Evolutionary conservation across 331 rosid genomes (phyloP).

Genomic region (Stylosanthes scabra): DNA sequence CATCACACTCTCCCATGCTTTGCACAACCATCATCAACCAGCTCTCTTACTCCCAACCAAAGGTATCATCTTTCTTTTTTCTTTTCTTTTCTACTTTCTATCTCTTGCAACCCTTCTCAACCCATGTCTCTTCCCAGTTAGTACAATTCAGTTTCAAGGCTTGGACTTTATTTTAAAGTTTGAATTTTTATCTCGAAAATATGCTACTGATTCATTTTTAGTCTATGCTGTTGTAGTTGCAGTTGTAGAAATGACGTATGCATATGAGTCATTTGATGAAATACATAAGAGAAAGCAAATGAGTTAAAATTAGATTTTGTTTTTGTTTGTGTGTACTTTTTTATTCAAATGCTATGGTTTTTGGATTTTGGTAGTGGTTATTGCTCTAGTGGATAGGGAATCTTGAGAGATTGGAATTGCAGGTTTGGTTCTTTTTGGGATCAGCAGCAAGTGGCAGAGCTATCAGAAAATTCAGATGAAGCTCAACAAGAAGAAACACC

Average conservation of each 20-base stretch:
- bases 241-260: conserved; percentile 13
- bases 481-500: conserved; percentile 46
- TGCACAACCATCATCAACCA: conserved; percentile 63
- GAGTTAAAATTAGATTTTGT: conserved; percentile 35
- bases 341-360: conserved; percentile 22
- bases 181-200: conserved; percentile 20
- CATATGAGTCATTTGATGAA: conserved; percentile 29
- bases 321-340: conserved; percentile 1
- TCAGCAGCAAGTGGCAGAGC: conserved; percentile 44
- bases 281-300: conserved; percentile 37
- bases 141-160: conserved; percentile 32
- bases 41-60: conserved; percentile 40
- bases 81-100: conserved; percentile 18
- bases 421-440: conserved; percentile 51
- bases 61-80: conserved; percentile 46
- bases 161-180: conserved; percentile 17
- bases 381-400: conserved; percentile 49
- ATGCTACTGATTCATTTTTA: conserved; percentile 41
- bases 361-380: conserved; percentile 29
- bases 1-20: conserved; percentile 59
- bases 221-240: conserved; percentile 35
- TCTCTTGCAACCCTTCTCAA: conserved; percentile 33
- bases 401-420: conserved; percentile 53
- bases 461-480: conserved; percentile 40
- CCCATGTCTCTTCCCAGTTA: conserved; percentile 43